phyloP scores from a whole-genome alignment of 352 stramenopile genomes.

The Pythium coloratum region DNA sequence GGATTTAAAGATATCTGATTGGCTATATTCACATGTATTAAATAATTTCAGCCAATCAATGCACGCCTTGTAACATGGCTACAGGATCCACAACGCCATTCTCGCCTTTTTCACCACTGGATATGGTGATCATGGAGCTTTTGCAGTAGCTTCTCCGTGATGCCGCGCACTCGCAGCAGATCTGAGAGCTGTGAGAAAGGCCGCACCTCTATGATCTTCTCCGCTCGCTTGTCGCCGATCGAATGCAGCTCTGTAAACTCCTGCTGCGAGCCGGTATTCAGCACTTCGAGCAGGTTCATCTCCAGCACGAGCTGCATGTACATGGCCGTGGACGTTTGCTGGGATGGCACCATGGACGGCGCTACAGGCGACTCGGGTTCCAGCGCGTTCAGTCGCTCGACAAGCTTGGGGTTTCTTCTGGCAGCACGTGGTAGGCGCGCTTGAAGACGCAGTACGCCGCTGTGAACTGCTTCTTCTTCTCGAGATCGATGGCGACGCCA shows the following conservation, averaged over 20 bases:
- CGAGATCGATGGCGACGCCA: constrained; percentile 46
- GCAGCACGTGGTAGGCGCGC: constrained; percentile 48
- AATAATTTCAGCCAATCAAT: constrained; percentile 36
- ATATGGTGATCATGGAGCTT: constrained; percentile 44
- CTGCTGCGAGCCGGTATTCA: constrained; percentile 43
- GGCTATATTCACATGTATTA: constrained; percentile 27
- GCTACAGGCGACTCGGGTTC: constrained; percentile 30
- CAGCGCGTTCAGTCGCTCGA: constrained; percentile 39
- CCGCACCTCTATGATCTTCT: constrained; percentile 40
- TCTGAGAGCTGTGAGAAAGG: constrained; percentile 50
- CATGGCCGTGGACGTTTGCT: constrained; percentile 40
- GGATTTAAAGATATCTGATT: constrained; percentile 11
- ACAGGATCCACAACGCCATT: constrained; percentile 2
- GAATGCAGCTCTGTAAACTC: constrained; percentile 47
- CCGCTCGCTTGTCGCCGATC: constrained; percentile 55
- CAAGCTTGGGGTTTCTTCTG: constrained; percentile 48
- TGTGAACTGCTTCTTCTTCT: constrained; percentile 39
- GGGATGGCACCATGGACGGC: constrained; percentile 28
- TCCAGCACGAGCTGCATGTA: constrained; percentile 47
- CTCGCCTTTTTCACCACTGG: constrained; percentile 28
- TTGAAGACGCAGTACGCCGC: constrained; percentile 57
- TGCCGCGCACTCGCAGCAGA: constrained; percentile 40
- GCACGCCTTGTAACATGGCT: constrained; percentile 13
- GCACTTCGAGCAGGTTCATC: constrained; percentile 44
- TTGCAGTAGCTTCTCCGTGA: constrained; percentile 45